Evolutionary conservation across 2,329 filamentous ascomycete genomes (phyloP).

Genomic region (Verticillium zaregamsianum): DNA sequence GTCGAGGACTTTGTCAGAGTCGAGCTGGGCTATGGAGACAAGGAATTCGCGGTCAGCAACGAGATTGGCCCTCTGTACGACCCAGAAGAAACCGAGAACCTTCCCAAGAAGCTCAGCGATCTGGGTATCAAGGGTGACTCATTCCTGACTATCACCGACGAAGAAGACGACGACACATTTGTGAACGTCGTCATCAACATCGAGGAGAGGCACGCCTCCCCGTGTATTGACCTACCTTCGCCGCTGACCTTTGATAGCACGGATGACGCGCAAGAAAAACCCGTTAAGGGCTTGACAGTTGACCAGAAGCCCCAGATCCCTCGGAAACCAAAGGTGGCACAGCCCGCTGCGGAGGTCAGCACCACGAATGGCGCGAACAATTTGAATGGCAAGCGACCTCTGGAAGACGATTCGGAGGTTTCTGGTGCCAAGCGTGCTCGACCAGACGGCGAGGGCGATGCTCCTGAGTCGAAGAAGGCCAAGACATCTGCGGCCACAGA

Average conservation of each 20-base stretch:
- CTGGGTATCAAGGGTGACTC: slow-evolving; percentile 70
- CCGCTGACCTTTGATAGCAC: slow-evolving; percentile 32
- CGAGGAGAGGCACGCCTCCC: slow-evolving; percentile 51
- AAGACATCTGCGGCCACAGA: slow-evolving; percentile 38
- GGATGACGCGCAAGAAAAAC: slow-evolving; percentile 41
- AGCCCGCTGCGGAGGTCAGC: slow-evolving; percentile 19
- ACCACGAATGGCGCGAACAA: slow-evolving; percentile 33
- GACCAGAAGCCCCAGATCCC: slow-evolving; percentile 46
- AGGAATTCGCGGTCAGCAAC: slow-evolving; percentile 73
- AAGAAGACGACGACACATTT: slow-evolving; percentile 68
- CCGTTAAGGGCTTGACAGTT: slow-evolving; percentile 44
- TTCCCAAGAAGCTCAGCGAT: slow-evolving; percentile 73
- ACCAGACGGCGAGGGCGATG: slow-evolving; percentile 36
- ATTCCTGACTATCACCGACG: slow-evolving; percentile 82
- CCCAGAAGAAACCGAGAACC: slow-evolving; percentile 80
- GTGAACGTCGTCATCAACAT: slow-evolving; percentile 77
- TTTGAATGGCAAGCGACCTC: slow-evolving; percentile 35
- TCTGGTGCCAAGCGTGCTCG: slow-evolving; percentile 42
- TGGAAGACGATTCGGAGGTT: slow-evolving; percentile 26
- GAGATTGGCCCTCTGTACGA: slow-evolving; percentile 82
- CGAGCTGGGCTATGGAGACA: slow-evolving; percentile 71
- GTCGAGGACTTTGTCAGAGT: slow-evolving; percentile 69
- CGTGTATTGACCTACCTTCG: not conserved
- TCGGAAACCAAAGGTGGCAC: slow-evolving; percentile 44
- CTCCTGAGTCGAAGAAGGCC: slow-evolving; percentile 41